Evolutionary conservation across 257 asterid genomes (phyloP).

Genomic region (Nicotiana paniculata): DNA sequence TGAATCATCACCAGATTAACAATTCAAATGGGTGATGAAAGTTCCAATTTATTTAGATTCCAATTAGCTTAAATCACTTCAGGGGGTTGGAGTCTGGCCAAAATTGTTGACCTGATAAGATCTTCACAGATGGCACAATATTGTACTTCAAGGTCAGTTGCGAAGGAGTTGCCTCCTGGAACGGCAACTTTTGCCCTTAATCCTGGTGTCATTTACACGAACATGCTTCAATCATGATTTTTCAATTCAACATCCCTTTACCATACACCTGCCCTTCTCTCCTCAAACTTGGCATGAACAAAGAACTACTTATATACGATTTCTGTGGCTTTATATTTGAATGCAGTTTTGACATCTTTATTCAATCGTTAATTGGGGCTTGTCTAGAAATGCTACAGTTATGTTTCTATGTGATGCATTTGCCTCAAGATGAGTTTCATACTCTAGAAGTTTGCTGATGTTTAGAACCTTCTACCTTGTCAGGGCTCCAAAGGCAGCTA

Average conservation of each 20-base stretch:
- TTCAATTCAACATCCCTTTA: slow-evolving; percentile 75
- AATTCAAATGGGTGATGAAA: not conserved
- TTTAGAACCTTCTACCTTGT: not conserved
- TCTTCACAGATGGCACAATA: slow-evolving; percentile 83
- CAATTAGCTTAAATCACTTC: not conserved
- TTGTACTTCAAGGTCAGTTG: slow-evolving; percentile 87
- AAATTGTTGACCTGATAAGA: slow-evolving; percentile 9
- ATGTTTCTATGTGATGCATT: not conserved
- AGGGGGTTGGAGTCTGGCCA: not conserved
- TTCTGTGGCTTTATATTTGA: not conserved
- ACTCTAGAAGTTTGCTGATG: not conserved
- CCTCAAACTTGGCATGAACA: not conserved
- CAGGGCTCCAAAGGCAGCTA: slow-evolving; percentile 98
- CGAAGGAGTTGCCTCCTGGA: slow-evolving; percentile 88
- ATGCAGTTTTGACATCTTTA: not conserved
- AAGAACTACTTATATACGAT: not conserved
- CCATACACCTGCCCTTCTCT: slow-evolving; percentile 52
- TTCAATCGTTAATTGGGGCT: not conserved
- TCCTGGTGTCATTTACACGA: slow-evolving; percentile 92
- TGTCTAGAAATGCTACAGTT: not conserved
- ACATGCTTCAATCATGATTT: slow-evolving; percentile 91
- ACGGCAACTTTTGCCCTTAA: slow-evolving; percentile 74
- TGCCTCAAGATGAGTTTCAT: not conserved
- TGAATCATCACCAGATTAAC: not conserved
- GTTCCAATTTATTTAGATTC: not conserved